These are phyloP conservation scores for Pseudocercospora fijiensis DNA, from an alignment of 2,329 filamentous ascomycete species.

Conservation along the genomic window DNA sequence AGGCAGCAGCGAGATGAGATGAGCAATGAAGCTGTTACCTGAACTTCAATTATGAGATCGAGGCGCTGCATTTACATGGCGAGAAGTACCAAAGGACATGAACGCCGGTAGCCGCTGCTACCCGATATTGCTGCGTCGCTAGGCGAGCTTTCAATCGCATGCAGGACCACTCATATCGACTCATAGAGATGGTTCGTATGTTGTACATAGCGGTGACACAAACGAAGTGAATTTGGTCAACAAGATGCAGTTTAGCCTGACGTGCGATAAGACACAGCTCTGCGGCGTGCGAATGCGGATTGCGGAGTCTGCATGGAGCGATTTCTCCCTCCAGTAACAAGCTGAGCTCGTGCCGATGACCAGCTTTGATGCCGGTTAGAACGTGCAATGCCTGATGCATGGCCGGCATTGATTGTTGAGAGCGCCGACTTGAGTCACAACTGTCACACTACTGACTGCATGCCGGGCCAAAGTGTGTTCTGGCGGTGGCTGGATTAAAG, in stretches of 20 bases:
- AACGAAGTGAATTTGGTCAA: not conserved
- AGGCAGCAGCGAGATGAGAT: slow-evolving; percentile 43
- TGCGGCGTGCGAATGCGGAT: not conserved
- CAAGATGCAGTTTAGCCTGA: not conserved
- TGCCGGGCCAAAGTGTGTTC: not conserved
- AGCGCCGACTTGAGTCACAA: not conserved
- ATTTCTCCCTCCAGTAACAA: not conserved
- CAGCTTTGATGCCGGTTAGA: slow-evolving; percentile 3
- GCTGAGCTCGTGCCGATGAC: slow-evolving; percentile 1
- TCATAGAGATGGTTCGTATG: not conserved
- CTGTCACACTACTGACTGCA: no score
- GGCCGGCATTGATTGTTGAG: slow-evolving; percentile 1
- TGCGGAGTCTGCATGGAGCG: not conserved
- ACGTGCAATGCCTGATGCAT: slow-evolving; percentile 3
- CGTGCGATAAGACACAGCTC: not conserved
- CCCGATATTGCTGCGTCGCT: not conserved
- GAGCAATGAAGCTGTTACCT: not conserved
- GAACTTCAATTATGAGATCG: not conserved
- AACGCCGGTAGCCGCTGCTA: not conserved
- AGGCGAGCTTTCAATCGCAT: not conserved
- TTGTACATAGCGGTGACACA: not conserved
- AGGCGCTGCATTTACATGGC: not conserved
- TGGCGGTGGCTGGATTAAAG: slow-evolving; percentile 1
- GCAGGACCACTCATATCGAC: not conserved
- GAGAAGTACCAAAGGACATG: not conserved